These are phyloP conservation scores for Akanthomyces muscarius DNA, from an alignment of 2,329 filamentous ascomycete species.

Conservation along the genomic window DNA sequence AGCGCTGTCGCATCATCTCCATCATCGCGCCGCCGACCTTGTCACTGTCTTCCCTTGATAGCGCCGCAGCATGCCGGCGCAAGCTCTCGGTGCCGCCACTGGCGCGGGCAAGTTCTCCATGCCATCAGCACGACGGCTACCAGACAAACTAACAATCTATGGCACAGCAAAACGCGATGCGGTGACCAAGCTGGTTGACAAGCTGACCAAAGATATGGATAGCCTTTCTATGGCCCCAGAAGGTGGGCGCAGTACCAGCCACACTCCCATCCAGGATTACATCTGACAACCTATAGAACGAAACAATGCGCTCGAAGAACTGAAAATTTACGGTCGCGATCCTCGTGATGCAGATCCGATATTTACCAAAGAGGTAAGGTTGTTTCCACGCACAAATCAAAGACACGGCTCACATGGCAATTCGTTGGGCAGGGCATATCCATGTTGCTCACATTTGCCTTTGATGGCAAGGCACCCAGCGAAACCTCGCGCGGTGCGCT, in stretches of 20 bases:
- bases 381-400: neutral
- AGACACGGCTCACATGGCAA: conserved; percentile 14
- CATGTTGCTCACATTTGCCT: conserved; percentile 68
- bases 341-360: conserved; percentile 72
- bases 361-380: conserved; percentile 68
- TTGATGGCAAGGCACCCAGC: conserved; percentile 47
- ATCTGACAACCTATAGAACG: conserved; percentile 48
- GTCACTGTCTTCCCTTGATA: neutral
- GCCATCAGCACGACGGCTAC: no score
- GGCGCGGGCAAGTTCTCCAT: conserved; percentile 38
- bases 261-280: conserved; percentile 12
- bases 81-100: conserved; percentile 30
- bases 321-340: conserved; percentile 66
- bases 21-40: neutral
- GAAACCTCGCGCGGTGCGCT: conserved; percentile 71
- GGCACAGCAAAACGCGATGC: conserved; percentile 61
- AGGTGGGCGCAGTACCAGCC: conserved; percentile 44
- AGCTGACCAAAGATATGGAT: conserved; percentile 59
- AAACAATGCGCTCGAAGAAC: conserved; percentile 56
- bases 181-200: conserved; percentile 60
- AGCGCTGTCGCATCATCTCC: neutral
- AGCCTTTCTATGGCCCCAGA: conserved; percentile 54
- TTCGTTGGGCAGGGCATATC: conserved; percentile 60
- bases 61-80: conserved; percentile 22
- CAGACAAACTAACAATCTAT: neutral